Evolutionary conservation across 768 basidiomycete genomes (phyloP).

Genomic region (Neoboletus subvelutipes): DNA sequence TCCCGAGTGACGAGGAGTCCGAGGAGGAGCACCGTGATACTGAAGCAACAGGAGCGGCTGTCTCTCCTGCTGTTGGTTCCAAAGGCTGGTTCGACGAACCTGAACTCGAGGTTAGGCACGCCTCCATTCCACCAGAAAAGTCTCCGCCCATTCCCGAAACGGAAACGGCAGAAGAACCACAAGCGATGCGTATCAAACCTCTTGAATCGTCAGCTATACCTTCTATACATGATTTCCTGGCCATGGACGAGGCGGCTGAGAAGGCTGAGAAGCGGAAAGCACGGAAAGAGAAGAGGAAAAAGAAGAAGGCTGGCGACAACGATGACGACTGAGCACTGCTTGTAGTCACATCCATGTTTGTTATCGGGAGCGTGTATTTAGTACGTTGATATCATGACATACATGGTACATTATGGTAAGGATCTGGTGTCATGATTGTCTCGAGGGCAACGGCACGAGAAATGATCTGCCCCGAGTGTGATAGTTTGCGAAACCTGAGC

Average conservation of each 20-base stretch:
- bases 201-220: slow-evolving; percentile 79
- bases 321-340: slow-evolving; percentile 32
- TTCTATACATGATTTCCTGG: slow-evolving; percentile 80
- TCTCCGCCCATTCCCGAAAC: slow-evolving; percentile 13
- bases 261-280: slow-evolving; percentile 67
- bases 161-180: slow-evolving; percentile 30
- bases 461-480: slow-evolving; percentile 52
- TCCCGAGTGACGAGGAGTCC: slow-evolving; percentile 56
- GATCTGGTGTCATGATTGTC: slow-evolving; percentile 2
- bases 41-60: slow-evolving; percentile 15
- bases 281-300: slow-evolving; percentile 70
- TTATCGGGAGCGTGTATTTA: slow-evolving; percentile 5
- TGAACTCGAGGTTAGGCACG: slow-evolving; percentile 28
- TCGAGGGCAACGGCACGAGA: slow-evolving; percentile 18
- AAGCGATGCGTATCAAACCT: slow-evolving; percentile 61
- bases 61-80: slow-evolving; percentile 3
- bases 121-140: slow-evolving; percentile 9
- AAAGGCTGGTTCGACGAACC: slow-evolving; percentile 49
- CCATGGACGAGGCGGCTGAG: slow-evolving; percentile 68
- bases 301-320: slow-evolving; percentile 32
- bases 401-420: background rate
- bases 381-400: background rate
- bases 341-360: background rate
- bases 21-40: slow-evolving; percentile 33
- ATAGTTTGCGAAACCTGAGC: slow-evolving; percentile 60